These are phyloP conservation scores for Kwoniella dendrophila DNA, from an alignment of 768 basidiomycete species.

Conservation along the genomic window DNA sequence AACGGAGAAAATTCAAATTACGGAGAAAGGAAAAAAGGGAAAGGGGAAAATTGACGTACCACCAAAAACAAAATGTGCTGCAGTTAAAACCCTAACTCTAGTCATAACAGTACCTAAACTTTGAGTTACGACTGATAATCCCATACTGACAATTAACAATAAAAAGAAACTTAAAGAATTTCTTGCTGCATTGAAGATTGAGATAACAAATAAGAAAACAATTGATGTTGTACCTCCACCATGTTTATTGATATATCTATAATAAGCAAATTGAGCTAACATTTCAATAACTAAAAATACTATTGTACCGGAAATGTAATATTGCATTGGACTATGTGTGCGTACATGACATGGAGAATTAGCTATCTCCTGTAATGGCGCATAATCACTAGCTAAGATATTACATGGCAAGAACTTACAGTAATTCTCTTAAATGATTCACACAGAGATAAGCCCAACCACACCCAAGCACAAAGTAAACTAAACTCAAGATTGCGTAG, in stretches of 20 bases:
- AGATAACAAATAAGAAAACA: slow-evolving; percentile 90
- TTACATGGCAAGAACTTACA: slow-evolving; percentile 66
- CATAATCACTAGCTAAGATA: background rate
- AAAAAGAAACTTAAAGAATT: slow-evolving; percentile 94
- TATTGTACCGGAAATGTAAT: slow-evolving; percentile 87
- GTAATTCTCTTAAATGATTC: slow-evolving; percentile 74
- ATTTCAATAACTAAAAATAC: slow-evolving; percentile 89
- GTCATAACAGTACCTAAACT: slow-evolving; percentile 81
- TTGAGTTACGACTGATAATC: slow-evolving; percentile 87
- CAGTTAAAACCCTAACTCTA: slow-evolving; percentile 76
- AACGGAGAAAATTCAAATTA: background rate
- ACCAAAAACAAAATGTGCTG: slow-evolving; percentile 88
- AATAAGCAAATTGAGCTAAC: slow-evolving; percentile 90
- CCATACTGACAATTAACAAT: slow-evolving; percentile 86
- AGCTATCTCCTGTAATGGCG: background rate
- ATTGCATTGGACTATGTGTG: slow-evolving; percentile 63
- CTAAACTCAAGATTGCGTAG: slow-evolving; percentile 78
- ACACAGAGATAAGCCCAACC: slow-evolving; percentile 85
- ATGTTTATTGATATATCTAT: slow-evolving; percentile 79
- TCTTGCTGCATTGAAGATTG: slow-evolving; percentile 87
- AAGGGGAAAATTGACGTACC: slow-evolving; percentile 62
- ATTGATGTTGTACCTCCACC: slow-evolving; percentile 58
- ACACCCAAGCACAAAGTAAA: slow-evolving; percentile 70
- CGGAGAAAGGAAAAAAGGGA: background rate
- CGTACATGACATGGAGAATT: slow-evolving; percentile 28